A percentile compares a stretch with the other conserved stretches of the same genome.
phyloP scores from a whole-genome alignment of 345 rosid species.

The Salix udensis region DNA sequence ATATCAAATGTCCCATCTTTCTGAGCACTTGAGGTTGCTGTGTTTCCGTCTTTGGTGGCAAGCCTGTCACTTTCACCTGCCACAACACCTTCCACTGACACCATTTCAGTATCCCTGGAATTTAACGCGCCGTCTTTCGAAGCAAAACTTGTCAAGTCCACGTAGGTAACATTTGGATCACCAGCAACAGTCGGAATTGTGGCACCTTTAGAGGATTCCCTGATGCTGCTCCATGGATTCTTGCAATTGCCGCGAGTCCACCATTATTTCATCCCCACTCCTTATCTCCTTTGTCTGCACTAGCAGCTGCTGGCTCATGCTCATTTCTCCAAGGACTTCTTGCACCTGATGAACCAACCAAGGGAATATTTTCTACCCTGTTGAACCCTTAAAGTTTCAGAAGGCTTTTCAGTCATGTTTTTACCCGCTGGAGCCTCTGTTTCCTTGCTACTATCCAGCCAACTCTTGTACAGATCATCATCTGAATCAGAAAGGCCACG shows the following conservation, averaged over 20 bases:
- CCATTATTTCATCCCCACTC: constrained; percentile 25
- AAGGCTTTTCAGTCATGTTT: constrained; percentile 9
- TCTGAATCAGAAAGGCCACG: constrained; percentile 25
- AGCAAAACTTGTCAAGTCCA: constrained; percentile 6
- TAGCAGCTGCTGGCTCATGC: constrained; percentile 21
- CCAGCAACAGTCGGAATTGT: constrained; percentile 8
- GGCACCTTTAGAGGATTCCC: constrained; percentile 33
- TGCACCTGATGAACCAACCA: constrained; percentile 16
- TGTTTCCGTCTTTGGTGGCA: background rate
- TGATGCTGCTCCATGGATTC: constrained; percentile 25
- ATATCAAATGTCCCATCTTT: constrained; percentile 9
- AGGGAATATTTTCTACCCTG: constrained; percentile 12
- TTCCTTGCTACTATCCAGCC: constrained; percentile 34
- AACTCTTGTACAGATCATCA: constrained; percentile 38
- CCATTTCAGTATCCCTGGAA: constrained; percentile 3
- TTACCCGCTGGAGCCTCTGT: constrained; percentile 19
- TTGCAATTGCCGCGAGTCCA: constrained; percentile 24
- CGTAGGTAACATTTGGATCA: background rate
- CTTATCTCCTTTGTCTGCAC: constrained; percentile 19
- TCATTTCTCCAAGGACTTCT: constrained; percentile 18
- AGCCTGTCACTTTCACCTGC: constrained; percentile 10
- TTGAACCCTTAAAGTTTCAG: constrained; percentile 3
- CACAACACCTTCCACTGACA: constrained; percentile 11
- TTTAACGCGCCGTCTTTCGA: background rate
- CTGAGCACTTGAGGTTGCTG: constrained; percentile 7